These are phyloP conservation scores for Ceratocystis variospora DNA, from an alignment of 2,329 filamentous ascomycete species.

Conservation along the genomic window DNA sequence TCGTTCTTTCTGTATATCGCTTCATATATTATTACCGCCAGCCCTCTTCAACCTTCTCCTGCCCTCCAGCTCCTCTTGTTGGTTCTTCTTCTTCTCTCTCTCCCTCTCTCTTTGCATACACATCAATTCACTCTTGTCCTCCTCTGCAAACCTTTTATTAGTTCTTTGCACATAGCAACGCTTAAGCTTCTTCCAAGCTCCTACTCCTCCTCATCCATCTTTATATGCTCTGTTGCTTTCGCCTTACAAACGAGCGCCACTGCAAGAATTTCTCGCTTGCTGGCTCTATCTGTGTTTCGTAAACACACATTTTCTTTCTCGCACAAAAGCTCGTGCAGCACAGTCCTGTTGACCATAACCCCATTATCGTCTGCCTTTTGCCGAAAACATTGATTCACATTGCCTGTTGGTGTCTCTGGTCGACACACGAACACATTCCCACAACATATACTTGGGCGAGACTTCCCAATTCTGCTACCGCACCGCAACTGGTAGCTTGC, in stretches of 20 bases:
- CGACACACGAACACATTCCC: background rate
- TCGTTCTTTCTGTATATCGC: slow-evolving; percentile 4
- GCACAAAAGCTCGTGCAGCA: no score
- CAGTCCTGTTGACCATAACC: background rate
- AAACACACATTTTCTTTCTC: background rate
- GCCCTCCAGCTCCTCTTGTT: background rate
- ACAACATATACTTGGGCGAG: background rate
- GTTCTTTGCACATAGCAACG: background rate
- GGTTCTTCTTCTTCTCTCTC: background rate
- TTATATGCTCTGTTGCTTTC: slow-evolving; percentile 2
- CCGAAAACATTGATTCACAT: background rate
- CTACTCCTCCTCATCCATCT: background rate
- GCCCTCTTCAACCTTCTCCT: background rate
- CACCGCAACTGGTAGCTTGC: background rate
- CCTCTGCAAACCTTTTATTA: background rate
- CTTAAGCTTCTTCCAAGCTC: background rate
- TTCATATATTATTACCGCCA: slow-evolving; percentile 3
- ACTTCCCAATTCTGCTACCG: background rate
- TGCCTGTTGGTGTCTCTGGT: background rate
- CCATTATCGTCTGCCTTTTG: background rate
- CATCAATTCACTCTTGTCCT: background rate
- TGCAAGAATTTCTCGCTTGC: background rate
- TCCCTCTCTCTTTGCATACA: background rate
- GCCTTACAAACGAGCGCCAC: slow-evolving; percentile 1
- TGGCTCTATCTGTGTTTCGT: background rate